These are phyloP conservation scores for Leucocoprinus birnbaumii DNA, from an alignment of 768 basidiomycete species.

Conservation along the genomic window DNA sequence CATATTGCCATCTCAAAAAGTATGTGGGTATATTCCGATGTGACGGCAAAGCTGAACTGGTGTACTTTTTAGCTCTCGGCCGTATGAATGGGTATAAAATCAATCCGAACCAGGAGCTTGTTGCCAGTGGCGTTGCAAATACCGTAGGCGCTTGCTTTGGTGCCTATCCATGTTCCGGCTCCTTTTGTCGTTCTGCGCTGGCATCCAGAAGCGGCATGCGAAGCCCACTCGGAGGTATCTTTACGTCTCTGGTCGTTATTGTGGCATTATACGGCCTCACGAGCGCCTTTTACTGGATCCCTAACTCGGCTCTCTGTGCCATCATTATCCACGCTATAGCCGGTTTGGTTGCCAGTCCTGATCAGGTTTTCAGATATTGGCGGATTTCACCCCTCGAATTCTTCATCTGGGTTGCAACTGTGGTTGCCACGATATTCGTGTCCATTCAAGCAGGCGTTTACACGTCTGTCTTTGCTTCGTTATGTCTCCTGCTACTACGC, in stretches of 20 bases:
- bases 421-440: conserved; percentile 89
- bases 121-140: conserved; percentile 97
- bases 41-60: not conserved
- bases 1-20: conserved; percentile 98
- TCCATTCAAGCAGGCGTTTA: conserved; percentile 93
- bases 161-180: conserved; percentile 96
- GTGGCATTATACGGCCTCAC: conserved; percentile 95
- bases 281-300: conserved; percentile 89
- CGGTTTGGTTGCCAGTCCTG: conserved; percentile 82
- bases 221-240: conserved; percentile 85
- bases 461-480: conserved; percentile 74
- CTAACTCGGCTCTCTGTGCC: conserved; percentile 79
- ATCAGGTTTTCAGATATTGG: conserved; percentile 87
- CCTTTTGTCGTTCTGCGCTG: conserved; percentile 94
- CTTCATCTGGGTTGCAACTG: conserved; percentile 85
- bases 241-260: conserved; percentile 85
- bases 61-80: conserved; percentile 66
- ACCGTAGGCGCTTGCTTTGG: conserved; percentile 85
- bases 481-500: conserved; percentile 78
- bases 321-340: conserved; percentile 93
- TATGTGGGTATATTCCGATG: conserved; percentile 31
- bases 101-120: conserved; percentile 90
- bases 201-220: conserved; percentile 97
- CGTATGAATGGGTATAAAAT: conserved; percentile 94
- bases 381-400: conserved; percentile 91